Conservation (phyloP, 257 asterid genomes). For the Pogostemon cablin region DNA sequence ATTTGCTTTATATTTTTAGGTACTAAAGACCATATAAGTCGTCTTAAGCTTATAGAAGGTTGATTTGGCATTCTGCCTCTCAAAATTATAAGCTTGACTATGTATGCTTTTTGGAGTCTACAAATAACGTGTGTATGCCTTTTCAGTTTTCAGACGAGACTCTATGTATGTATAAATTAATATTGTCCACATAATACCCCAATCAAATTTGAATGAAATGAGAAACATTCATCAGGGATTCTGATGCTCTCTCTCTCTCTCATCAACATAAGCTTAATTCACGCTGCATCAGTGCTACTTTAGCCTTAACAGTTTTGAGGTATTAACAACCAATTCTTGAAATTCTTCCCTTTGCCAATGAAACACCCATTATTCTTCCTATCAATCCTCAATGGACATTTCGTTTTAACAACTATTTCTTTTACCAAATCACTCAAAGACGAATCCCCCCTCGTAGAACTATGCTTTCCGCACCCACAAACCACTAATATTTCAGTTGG, state of each 20-base stretch:
- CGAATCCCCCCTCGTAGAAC: constrained; percentile 70
- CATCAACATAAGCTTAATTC: too few species aligned
- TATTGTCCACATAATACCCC: not conserved
- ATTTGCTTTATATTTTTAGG: too few species aligned
- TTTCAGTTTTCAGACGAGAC: too few species aligned
- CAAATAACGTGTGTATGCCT: too few species aligned
- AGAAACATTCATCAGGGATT: not conserved
- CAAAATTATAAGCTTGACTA: too few species aligned
- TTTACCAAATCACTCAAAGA: constrained; percentile 67
- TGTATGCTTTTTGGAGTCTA: too few species aligned
- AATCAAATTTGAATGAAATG: not conserved
- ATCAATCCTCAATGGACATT: constrained; percentile 80
- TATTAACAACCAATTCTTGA: constrained; percentile 62
- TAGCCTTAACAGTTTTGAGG: too few species aligned
- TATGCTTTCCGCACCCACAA: constrained; percentile 84
- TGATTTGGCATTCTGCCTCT: too few species aligned
- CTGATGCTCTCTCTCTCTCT: too few species aligned
- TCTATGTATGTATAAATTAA: too few species aligned
- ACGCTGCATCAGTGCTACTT: not conserved
- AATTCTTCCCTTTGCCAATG: constrained; percentile 62
- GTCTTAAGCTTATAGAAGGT: too few species aligned
- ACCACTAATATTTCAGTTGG: constrained; percentile 66
- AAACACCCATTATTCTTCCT: constrained; percentile 80
- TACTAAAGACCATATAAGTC: too few species aligned
- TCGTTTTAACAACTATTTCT: constrained; percentile 50